These are phyloP conservation scores for Bipolaris oryzae DNA, from an alignment of 2,329 filamentous ascomycete genomes.

Conservation along the genomic window DNA sequence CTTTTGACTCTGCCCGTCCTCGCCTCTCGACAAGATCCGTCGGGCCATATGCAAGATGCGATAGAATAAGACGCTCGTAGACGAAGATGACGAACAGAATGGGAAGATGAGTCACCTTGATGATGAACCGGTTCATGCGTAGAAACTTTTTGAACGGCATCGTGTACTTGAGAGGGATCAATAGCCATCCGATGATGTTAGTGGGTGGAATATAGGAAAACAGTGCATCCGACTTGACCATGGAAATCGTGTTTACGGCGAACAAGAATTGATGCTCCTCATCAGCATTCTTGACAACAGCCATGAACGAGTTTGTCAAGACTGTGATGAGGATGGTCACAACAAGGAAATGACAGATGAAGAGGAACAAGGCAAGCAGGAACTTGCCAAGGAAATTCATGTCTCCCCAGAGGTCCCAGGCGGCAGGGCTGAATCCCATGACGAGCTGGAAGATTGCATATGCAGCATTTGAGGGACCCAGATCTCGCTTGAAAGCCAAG, in stretches of 20 bases:
- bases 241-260: constrained; percentile 94
- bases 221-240: constrained; percentile 96
- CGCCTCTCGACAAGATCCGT: constrained; percentile 83
- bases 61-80: constrained; percentile 82
- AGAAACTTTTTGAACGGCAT: constrained; percentile 84
- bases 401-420: constrained; percentile 85
- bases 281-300: constrained; percentile 88
- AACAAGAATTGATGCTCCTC: constrained; percentile 93
- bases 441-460: constrained; percentile 92
- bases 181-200: constrained; percentile 88
- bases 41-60: constrained; percentile 77
- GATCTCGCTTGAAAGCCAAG: constrained; percentile 72
- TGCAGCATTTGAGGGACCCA: constrained; percentile 75
- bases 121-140: constrained; percentile 83
- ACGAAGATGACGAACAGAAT: constrained; percentile 84
- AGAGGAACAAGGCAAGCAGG: constrained; percentile 80
- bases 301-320: constrained; percentile 95
- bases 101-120: constrained; percentile 89
- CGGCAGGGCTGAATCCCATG: constrained; percentile 94
- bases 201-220: constrained; percentile 93
- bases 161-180: constrained; percentile 80
- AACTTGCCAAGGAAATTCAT: constrained; percentile 81
- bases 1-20: constrained; percentile 65
- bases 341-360: constrained; percentile 93
- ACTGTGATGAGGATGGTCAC: constrained; percentile 95